Evolutionary conservation across 371 early-diverging fungal species (phyloP).

Genomic region (Mucor lusitanicus): DNA sequence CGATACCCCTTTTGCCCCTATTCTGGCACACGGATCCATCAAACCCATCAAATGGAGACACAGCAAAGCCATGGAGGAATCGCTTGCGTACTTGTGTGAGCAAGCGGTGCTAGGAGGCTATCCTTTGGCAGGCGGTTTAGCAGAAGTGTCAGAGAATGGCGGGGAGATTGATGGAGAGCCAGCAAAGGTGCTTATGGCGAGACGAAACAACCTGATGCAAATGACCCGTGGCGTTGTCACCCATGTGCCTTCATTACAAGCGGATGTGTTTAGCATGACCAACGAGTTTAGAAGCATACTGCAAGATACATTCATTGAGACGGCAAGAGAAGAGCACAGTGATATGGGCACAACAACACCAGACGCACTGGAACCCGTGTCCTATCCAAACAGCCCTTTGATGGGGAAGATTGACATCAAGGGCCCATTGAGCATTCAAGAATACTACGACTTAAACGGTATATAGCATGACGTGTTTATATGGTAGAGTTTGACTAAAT

Average conservation of each 20-base stretch:
- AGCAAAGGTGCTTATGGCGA: constrained; percentile 43
- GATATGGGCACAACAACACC: not conserved
- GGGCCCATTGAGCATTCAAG: constrained; percentile 31
- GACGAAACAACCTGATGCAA: constrained; percentile 46
- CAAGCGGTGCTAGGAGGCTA: constrained; percentile 57
- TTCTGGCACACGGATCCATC: constrained; percentile 6
- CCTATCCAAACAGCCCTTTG: constrained; percentile 8
- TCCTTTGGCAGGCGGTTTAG: constrained; percentile 50
- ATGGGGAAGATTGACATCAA: constrained; percentile 22
- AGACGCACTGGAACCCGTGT: not conserved
- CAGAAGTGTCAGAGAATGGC: constrained; percentile 38
- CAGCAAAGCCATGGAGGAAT: constrained; percentile 14
- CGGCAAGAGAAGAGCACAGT: not conserved
- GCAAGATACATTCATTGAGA: constrained; percentile 30
- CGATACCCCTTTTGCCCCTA: constrained; percentile 23
- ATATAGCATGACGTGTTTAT: not conserved
- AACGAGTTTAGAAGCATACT: constrained; percentile 36
- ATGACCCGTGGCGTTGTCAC: constrained; percentile 40
- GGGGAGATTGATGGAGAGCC: constrained; percentile 51
- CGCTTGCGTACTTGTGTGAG: constrained; percentile 46
- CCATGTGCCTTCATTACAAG: constrained; percentile 34
- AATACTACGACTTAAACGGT: constrained; percentile 34
- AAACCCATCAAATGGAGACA: constrained; percentile 14
- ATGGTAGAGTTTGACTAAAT: no score
- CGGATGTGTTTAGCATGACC: constrained; percentile 30